A percentile compares a stretch with the other conserved stretches of the same genome.
Conservation (phyloP, 257 asterid species). For the Solanum tacnaense region DNA sequence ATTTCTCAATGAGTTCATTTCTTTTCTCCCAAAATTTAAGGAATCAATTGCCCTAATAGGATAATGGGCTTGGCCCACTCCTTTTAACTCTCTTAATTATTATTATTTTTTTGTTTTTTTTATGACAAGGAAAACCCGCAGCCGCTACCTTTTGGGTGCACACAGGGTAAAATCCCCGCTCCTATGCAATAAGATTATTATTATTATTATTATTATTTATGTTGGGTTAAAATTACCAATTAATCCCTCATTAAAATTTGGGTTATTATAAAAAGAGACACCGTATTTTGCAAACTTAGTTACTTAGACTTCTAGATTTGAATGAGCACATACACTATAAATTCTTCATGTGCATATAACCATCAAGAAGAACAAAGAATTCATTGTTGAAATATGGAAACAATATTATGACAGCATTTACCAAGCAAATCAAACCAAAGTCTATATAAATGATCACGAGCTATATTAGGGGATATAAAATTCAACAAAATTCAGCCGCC, state of each 20-base stretch:
- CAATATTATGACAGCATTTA: not conserved
- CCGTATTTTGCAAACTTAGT: not conserved
- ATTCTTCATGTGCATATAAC: not conserved
- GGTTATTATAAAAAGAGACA: not conserved
- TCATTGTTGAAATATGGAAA: not conserved
- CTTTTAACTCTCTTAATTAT: not conserved
- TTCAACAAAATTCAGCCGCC: not conserved
- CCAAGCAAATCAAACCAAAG: not conserved
- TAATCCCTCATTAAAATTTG: not conserved
- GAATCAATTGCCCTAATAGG: not conserved
- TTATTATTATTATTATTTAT: not conserved
- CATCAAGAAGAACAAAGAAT: not conserved
- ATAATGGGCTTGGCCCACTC: not conserved
- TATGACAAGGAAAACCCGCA: not conserved
- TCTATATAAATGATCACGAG: not conserved
- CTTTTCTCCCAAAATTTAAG: not conserved
- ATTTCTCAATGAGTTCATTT: not conserved
- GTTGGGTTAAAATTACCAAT: not conserved
- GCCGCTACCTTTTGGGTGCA: not conserved
- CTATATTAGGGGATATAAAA: not conserved
- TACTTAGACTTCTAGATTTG: not conserved
- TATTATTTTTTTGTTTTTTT: not conserved
- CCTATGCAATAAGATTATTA: not conserved
- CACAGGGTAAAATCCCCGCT: not conserved
- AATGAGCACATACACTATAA: not conserved